Evolutionary conservation across 2,329 filamentous ascomycete species (phyloP), one percentile per base, ranked within the genome.

Genomic region (Thermothelomyces thermophilus): DNA sequence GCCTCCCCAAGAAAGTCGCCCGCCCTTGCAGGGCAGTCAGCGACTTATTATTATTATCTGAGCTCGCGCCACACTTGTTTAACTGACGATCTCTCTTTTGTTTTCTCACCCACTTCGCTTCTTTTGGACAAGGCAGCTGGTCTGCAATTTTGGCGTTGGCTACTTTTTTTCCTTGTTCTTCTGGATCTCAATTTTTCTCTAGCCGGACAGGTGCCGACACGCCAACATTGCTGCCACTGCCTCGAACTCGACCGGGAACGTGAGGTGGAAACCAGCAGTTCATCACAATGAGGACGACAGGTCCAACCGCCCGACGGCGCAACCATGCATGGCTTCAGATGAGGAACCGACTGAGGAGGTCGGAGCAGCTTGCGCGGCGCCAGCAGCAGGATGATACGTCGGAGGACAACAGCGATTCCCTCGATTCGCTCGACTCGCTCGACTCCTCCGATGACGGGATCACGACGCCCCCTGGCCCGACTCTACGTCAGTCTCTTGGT

Each of bases 301-400:
- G 45, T 37, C 56, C 56, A 26, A 35, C 45, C 13, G 28, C 46
- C 24, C 56, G 56, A 48, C 47, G 54, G 45, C 51, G 52, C 34
- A 58, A 55, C 43, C 46, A 53, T 50, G 56, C 52, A 11, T 51
- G 54, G 50, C 39, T 54, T 17, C 37, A 58, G 42, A 57, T 57
- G 50, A 53, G 50, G 14, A 50, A 46, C 17, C 50, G 44, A 3
- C 47, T 44, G 16, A 55, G 43, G 20, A 50, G 35, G n/a, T 33
- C 33, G 3, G 30, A 17, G 3, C 40, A 52, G 13, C 36, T 54
- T 20, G 49, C 51, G 19, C 51, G 36, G 36, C 45, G 54, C 13
- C 49, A 57, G 19, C 9, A 48, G 19, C 19, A 30, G 2, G 47
- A 42, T 13, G 41, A 47, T 31, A 26, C 34, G 35, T 28, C 41